Percentiles rank a stretch among this genome's conserved stretches.
Conservation (phyloP, 1,284 basidiomycete genomes). For the Trametes sp. region DNA sequence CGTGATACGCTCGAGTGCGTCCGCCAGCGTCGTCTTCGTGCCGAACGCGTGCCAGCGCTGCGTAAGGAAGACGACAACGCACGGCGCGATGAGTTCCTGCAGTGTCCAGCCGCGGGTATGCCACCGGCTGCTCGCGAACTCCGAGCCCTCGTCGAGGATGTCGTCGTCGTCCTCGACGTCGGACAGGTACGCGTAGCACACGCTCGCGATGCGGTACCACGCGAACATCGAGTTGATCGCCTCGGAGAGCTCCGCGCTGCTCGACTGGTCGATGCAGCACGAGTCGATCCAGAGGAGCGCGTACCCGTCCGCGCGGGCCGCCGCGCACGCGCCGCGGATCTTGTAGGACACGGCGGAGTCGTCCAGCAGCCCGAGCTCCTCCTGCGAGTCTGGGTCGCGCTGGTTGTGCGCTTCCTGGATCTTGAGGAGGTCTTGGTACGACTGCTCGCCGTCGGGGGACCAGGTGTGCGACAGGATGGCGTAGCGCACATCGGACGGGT, state of each 20-base stretch:
- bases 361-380: neutral
- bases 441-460: conserved; percentile 6
- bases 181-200: conserved; percentile 18
- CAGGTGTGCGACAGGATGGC: conserved; percentile 21
- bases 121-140: conserved; percentile 7
- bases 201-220: conserved; percentile 10
- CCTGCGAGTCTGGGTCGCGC: too few species aligned
- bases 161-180: conserved; percentile 14
- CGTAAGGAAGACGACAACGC: conserved; percentile 9
- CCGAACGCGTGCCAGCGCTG: conserved; percentile 8
- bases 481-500: conserved; percentile 9
- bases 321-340: conserved; percentile 1
- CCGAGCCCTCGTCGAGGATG: neutral
- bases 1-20: conserved; percentile 2
- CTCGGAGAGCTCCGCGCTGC: conserved; percentile 22
- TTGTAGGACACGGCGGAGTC: conserved; percentile 9
- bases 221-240: conserved; percentile 15
- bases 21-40: conserved; percentile 6
- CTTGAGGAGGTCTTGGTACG: conserved; percentile 6
- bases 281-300: conserved; percentile 14
- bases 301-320: conserved; percentile 11
- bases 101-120: conserved; percentile 11
- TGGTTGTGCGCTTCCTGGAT: neutral
- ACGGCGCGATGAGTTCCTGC: conserved; percentile 17
- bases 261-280: conserved; percentile 19